Base-by-base conservation (phyloP, 306 rosid species). In the Rosa chinensis region DNA sequence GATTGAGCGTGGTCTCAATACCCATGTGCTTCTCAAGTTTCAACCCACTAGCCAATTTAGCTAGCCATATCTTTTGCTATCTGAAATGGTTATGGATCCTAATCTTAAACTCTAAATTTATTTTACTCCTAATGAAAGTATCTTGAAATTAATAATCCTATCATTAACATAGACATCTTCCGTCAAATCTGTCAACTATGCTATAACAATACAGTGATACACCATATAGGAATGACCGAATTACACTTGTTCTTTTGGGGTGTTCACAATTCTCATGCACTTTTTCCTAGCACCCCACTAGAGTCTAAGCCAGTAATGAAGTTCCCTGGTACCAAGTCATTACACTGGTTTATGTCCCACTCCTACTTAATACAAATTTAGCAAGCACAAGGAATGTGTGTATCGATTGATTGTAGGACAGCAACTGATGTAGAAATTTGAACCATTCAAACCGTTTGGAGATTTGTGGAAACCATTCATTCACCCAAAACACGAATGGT, bases 1-100 rank as follows among this genome's bases (percentile, higher is more conserved):
- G 70, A 64, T 64, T 64, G 21, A 32, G 70, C 70, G 70, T 64
- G 70, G 70, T 63, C 68, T 63, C 42, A 5, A 12, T 32, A 28
- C n/a, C 18, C 39, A 43, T 14, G 20, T 23, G 23, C 68, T 25
- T 61, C 39, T 50, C 42, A 61, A 40, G 6, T 5, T 25, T 72
- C 69, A 45, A 35, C 12, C 32, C 23, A 16, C 28, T n/a, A 14
- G 13, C 68, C 32, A 45, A 12, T 39, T 16, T 56, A 42, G 53
- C 66, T 21, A 10, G 21, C 5, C 71, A 18, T 43, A 32, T 10
- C 9, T 50, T 28, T 3, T 5, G 35, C 35, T 32, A 32, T 32
- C 35, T 32, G 35, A 32, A 4, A 49, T 14, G 18, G 4, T 49
- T 13, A 49, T 13, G 55, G 5, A 0, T 12, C 18, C 5, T 2